A percentile compares a stretch with the other conserved stretches of the same genome.
Conservation (phyloP, 2,329 filamentous ascomycete species). For the Trichoderma brevicompactum region DNA sequence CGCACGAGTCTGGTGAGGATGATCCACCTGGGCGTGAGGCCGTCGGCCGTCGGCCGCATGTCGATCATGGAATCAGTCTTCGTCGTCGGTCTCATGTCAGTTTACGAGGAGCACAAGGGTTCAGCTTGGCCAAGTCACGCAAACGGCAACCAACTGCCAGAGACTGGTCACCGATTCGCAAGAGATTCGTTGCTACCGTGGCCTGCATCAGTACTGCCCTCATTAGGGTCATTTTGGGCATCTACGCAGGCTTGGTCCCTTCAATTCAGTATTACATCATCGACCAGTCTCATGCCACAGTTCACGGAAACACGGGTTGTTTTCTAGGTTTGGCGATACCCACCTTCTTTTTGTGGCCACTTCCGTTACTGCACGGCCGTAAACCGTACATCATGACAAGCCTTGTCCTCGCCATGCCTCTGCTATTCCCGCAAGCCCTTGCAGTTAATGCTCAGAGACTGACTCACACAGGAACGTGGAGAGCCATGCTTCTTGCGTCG, state of each 20-base stretch:
- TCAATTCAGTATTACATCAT: slow-evolving; percentile 77
- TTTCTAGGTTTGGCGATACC: slow-evolving; percentile 73
- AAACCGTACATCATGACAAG: slow-evolving; percentile 76
- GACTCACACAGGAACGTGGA: slow-evolving; percentile 60
- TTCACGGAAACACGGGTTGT: slow-evolving; percentile 74
- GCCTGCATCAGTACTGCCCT: slow-evolving; percentile 75
- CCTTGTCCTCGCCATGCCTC: slow-evolving; percentile 69
- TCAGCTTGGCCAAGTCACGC: slow-evolving; percentile 59
- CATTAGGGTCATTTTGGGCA: slow-evolving; percentile 71
- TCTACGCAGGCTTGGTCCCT: slow-evolving; percentile 79
- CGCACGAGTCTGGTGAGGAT: slow-evolving; percentile 34
- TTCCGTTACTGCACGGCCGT: slow-evolving; percentile 74
- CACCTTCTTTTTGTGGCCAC: slow-evolving; percentile 72
- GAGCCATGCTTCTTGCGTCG: slow-evolving; percentile 64
- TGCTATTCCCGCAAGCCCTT: slow-evolving; percentile 77
- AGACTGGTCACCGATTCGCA: slow-evolving; percentile 70
- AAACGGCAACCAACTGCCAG: slow-evolving; percentile 69
- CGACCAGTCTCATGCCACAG: slow-evolving; percentile 67
- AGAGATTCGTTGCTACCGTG: slow-evolving; percentile 69
- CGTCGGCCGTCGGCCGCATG: slow-evolving; percentile 36
- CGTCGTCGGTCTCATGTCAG: slow-evolving; percentile 59
- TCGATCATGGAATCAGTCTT: slow-evolving; percentile 49
- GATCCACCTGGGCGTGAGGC: slow-evolving; percentile 36
- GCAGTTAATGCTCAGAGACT: slow-evolving; percentile 62
- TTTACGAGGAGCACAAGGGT: slow-evolving; percentile 53